Percentiles rank a stretch among this genome's conserved stretches.
Conservation (phyloP, 345 rosid species). For the Noccaea bulbosa region DNA sequence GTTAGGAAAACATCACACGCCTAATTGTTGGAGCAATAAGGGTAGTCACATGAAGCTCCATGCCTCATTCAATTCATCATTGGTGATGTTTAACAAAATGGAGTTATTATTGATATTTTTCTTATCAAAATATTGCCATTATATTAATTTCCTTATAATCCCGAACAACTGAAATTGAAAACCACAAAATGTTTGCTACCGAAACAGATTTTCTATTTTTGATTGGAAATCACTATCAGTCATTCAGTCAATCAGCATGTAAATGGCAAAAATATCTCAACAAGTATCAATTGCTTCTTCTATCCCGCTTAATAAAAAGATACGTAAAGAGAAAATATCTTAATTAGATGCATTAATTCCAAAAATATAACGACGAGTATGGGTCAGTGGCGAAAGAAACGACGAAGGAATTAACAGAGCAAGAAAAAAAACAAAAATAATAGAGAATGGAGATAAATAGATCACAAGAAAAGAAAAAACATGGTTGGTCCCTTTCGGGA, state of each 20-base stretch:
- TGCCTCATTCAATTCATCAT: constrained; percentile 5
- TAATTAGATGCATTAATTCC: neutral
- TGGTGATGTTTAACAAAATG: neutral
- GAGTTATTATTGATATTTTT: neutral
- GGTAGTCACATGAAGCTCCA: constrained; percentile 25
- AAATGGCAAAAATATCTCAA: constrained; percentile 11
- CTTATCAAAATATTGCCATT: neutral
- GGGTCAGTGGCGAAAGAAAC: constrained; percentile 29
- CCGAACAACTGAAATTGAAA: neutral
- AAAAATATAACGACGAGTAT: constrained; percentile 4
- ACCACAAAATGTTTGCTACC: neutral
- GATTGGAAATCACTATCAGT: neutral
- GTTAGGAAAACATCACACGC: neutral
- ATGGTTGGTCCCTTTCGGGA: constrained; percentile 28
- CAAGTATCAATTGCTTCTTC: neutral
- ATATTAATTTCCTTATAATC: neutral
- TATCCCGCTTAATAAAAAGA: neutral
- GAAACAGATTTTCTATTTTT: neutral
- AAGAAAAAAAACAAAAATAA: neutral
- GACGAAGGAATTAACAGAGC: constrained; percentile 6
- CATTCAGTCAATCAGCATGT: neutral
- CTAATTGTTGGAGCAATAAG: neutral
- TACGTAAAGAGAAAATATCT: neutral
- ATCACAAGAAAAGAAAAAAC: constrained; percentile 8
- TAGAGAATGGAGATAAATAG: constrained; percentile 25